Base-by-base conservation (phyloP, 1,284 basidiomycete genomes). In the Clitocybe nebularis region DNA sequence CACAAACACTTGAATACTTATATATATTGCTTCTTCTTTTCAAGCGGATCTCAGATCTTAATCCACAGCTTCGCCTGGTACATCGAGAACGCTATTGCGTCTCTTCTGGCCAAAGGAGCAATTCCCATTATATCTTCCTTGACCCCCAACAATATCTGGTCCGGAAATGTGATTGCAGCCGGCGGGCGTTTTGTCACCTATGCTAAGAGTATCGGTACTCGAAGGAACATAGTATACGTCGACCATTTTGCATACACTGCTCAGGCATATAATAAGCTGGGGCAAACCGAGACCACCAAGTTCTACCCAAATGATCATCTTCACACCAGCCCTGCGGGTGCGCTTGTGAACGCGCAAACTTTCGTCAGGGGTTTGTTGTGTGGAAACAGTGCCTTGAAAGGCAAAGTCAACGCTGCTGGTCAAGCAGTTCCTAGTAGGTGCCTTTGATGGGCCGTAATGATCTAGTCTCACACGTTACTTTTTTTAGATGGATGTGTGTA, bases 81-180 rank as follows among this genome's bases (percentile, higher is more conserved):
- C 30, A 41, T 60, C 36, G 56, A 58, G 35, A 58, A 62, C 41
- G 61, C 62, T 3, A 53, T 55, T 32, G 64, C 58, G 9, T 36
- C 60, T 13, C 48, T 64, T 32, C 50, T 55, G 35, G 61, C 63
- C n/a, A 66, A 65, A 49, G 65, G 63, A 17, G 66, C 56, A 11
- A 57, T 55, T 6, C 53, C 59, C 16, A 67, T 68, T 47, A 54
- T 67, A 34, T 61, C 59, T 21, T 60, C 59, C 19, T 55, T 56
- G 22, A 68, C 66, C 8, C 65, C 65, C 1, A 53, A 65, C 50
- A 68, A 68, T 50, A 56, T 59, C 11, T 67, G 61, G 55, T 49
- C 53, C 37, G 47, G 50, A 39, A 46, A 43, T 39, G 44, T 47
- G 9, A 55, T 61, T 32, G 45, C 53, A 35, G 32, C 53, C 11